phyloP scores from a whole-genome alignment of 2,329 filamentous ascomycete genomes.

The Rutstroemia sp. region DNA sequence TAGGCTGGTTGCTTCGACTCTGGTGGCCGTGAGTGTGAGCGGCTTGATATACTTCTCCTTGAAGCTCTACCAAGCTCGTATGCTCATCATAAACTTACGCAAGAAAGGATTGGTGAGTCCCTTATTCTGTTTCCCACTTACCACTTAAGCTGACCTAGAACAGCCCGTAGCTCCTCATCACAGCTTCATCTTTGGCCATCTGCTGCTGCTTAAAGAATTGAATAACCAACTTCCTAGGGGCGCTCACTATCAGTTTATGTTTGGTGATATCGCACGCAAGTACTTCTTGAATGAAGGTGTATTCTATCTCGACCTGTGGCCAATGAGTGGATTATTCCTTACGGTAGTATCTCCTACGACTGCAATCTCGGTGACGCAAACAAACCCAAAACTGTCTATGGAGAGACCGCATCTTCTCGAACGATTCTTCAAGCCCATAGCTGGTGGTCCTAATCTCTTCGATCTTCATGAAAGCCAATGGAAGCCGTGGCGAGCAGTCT shows the following conservation, averaged over 20 bases:
- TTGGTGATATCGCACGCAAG: slow-evolving; percentile 14
- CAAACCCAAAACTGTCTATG: slow-evolving; percentile 11
- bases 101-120: background rate
- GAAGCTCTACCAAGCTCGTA: background rate
- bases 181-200: background rate
- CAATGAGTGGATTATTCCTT: slow-evolving; percentile 14
- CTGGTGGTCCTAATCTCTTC: slow-evolving; percentile 13
- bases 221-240: slow-evolving; percentile 3
- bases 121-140: background rate
- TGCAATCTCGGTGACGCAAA: slow-evolving; percentile 15
- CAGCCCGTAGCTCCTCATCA: background rate
- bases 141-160: background rate
- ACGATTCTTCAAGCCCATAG: slow-evolving; percentile 13
- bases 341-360: slow-evolving; percentile 13
- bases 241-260: slow-evolving; percentile 14
- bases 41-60: background rate
- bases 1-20: too few species aligned
- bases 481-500: slow-evolving; percentile 18
- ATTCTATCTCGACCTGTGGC: slow-evolving; percentile 23
- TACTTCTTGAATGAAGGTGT: slow-evolving; percentile 12
- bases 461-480: slow-evolving; percentile 16
- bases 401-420: slow-evolving; percentile 11
- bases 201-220: background rate
- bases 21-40: background rate
- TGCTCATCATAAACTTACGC: background rate